Conservation (phyloP, 495 filamentous ascomycete genomes). For the Echria macrotheca region DNA sequence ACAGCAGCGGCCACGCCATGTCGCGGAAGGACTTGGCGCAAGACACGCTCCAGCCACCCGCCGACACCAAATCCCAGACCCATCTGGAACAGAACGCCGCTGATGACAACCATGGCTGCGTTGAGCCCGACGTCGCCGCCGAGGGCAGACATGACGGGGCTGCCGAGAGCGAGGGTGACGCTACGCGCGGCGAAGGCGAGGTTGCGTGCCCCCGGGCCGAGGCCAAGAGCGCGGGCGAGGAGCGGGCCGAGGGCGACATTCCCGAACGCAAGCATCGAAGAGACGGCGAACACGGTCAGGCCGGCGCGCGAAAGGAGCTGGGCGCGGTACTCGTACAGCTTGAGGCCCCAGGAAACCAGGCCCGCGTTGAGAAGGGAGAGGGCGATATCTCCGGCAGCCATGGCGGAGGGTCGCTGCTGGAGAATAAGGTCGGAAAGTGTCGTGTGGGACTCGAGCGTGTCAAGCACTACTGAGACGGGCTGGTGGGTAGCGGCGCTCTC, state of each 20-base stretch:
- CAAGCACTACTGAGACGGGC: conserved; percentile 23
- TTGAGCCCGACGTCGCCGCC: conserved; percentile 37
- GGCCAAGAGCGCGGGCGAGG: conserved; percentile 27
- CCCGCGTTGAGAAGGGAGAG: conserved; percentile 40
- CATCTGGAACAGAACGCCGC: conserved; percentile 44
- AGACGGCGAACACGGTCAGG: conserved; percentile 29
- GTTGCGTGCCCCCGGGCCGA: conserved; percentile 24
- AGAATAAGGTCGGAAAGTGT: conserved; percentile 31
- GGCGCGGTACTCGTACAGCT: conserved; percentile 42
- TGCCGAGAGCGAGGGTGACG: conserved; percentile 38
- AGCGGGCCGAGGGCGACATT: conserved; percentile 36
- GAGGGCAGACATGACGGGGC: conserved; percentile 33
- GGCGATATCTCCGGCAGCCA: conserved; percentile 41
- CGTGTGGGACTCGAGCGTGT: conserved; percentile 28
- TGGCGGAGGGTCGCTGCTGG: not conserved
- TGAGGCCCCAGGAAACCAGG: conserved; percentile 41
- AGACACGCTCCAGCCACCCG: conserved; percentile 32
- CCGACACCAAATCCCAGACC: conserved; percentile 29
- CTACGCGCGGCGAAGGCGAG: conserved; percentile 42
- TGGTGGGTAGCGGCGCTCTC: conserved; percentile 25
- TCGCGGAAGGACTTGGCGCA: too few relatives aligned
- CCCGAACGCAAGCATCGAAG: conserved; percentile 23
- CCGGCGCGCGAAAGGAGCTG: conserved; percentile 37
- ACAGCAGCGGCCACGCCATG: not conserved
- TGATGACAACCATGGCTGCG: conserved; percentile 41